Evolutionary conservation across 768 basidiomycete species (phyloP).

Genomic region (Suillus spraguei): DNA sequence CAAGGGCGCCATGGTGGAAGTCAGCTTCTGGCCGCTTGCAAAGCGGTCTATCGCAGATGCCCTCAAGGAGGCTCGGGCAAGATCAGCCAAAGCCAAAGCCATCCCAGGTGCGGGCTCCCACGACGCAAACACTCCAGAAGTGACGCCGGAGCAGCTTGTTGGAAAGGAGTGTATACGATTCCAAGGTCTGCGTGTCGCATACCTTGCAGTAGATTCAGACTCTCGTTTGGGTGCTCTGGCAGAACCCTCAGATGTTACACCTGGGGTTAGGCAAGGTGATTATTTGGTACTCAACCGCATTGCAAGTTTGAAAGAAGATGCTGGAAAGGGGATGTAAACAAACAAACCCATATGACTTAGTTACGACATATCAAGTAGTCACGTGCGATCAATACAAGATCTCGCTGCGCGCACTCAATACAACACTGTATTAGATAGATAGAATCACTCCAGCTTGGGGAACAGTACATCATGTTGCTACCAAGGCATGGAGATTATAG

Average conservation of each 20-base stretch:
- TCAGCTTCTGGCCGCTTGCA: conserved; percentile 86
- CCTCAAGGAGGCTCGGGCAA: conserved; percentile 59
- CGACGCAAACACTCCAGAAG: conserved; percentile 64
- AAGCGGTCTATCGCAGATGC: conserved; percentile 68
- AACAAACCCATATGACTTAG: conserved; percentile 1
- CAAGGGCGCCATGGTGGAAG: conserved; percentile 82
- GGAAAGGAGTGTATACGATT: conserved; percentile 94
- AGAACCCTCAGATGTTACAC: conserved; percentile 44
- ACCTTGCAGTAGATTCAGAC: conserved; percentile 93
- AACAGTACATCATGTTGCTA: conserved; percentile 54
- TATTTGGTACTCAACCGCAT: conserved; percentile 87
- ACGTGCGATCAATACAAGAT: neutral
- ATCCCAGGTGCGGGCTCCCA: conserved; percentile 37
- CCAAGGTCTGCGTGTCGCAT: conserved; percentile 94
- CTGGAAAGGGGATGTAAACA: conserved; percentile 57
- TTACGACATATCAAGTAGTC: neutral
- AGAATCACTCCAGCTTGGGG: neutral
- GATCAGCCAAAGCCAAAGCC: conserved; percentile 62
- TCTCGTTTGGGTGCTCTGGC: conserved; percentile 67
- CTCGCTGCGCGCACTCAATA: neutral
- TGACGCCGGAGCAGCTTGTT: conserved; percentile 73
- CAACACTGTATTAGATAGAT: neutral
- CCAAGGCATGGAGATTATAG: conserved; percentile 87
- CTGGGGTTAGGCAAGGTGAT: conserved; percentile 66
- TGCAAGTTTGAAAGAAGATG: conserved; percentile 93